A percentile compares a stretch with the other conserved stretches of the same genome.
Conservation (phyloP, 2,329 filamentous ascomycete species). For the Dryadomyces quercus-mongolicae region DNA sequence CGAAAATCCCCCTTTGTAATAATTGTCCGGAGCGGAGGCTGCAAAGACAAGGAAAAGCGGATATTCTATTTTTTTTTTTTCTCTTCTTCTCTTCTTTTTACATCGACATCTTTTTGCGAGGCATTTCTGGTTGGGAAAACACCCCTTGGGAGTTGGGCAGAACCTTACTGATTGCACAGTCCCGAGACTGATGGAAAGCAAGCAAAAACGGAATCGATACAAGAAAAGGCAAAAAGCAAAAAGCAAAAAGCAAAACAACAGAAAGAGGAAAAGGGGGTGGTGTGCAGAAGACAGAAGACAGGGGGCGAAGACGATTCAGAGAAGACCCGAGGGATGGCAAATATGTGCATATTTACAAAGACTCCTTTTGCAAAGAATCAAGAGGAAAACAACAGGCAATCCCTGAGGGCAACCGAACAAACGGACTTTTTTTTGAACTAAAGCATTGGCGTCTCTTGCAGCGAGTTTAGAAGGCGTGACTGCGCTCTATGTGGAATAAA, state of each 20-base stretch:
- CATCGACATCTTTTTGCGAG: neutral
- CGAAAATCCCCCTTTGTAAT: no score
- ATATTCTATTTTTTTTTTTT: neutral
- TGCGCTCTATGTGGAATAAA: neutral
- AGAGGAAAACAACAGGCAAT: neutral
- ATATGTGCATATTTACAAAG: neutral
- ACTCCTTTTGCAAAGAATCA: neutral
- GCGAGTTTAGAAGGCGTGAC: no score
- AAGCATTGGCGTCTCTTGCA: neutral
- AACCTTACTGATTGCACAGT: neutral
- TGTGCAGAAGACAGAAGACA: neutral
- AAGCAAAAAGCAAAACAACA: neutral
- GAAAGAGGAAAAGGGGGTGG: neutral
- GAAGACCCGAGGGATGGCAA: neutral
- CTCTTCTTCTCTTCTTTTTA: neutral
- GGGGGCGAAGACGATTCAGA: neutral
- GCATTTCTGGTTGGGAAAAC: neutral
- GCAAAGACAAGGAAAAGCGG: no score
- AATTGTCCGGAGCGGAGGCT: no score
- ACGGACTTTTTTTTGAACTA: neutral
- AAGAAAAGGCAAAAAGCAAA: neutral
- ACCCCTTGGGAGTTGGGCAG: neutral
- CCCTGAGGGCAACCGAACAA: constrained; percentile 7
- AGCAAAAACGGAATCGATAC: neutral
- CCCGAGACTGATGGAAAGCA: neutral